Evolutionary conservation across 345 rosid genomes (phyloP).

Genomic region (Pistacia integerrima): DNA sequence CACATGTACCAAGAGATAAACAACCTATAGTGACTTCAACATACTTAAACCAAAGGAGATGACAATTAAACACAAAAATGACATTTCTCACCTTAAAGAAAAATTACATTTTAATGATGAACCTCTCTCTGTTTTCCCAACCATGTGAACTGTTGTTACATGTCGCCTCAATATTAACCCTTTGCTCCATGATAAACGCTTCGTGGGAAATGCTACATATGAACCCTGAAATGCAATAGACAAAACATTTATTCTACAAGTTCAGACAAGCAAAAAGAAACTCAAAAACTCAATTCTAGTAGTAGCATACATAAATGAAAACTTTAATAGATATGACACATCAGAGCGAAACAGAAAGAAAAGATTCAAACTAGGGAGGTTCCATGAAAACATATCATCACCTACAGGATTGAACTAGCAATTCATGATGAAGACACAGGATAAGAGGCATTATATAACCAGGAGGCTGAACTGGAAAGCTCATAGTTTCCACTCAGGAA

Average conservation of each 20-base stretch:
- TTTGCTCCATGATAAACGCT: constrained; percentile 62
- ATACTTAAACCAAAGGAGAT: constrained; percentile 4
- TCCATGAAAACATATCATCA: constrained; percentile 1
- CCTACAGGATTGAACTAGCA: constrained; percentile 10
- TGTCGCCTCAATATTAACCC: constrained; percentile 50
- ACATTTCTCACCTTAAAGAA: constrained; percentile 50
- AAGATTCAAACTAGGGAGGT: background rate
- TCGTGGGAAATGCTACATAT: constrained; percentile 50
- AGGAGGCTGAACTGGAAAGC: background rate
- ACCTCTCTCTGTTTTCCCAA: constrained; percentile 49
- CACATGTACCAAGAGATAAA: constrained; percentile 2
- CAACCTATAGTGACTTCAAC: background rate
- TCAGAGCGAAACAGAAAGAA: background rate
- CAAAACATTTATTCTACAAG: background rate
- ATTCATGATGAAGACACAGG: background rate
- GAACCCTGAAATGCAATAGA: constrained; percentile 61
- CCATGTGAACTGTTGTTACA: constrained; percentile 40
- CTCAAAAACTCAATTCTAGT: constrained; percentile 11
- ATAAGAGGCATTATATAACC: background rate
- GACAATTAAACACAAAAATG: background rate
- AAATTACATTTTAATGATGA: constrained; percentile 40
- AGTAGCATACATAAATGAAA: background rate
- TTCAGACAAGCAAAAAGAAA: constrained; percentile 2
- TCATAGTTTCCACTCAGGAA: background rate
- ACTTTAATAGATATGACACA: background rate